Percentiles rank a stretch among this genome's conserved stretches.
Conservation (phyloP, 1,284 basidiomycete species). For the Microbotryum silenes-acaulis region DNA sequence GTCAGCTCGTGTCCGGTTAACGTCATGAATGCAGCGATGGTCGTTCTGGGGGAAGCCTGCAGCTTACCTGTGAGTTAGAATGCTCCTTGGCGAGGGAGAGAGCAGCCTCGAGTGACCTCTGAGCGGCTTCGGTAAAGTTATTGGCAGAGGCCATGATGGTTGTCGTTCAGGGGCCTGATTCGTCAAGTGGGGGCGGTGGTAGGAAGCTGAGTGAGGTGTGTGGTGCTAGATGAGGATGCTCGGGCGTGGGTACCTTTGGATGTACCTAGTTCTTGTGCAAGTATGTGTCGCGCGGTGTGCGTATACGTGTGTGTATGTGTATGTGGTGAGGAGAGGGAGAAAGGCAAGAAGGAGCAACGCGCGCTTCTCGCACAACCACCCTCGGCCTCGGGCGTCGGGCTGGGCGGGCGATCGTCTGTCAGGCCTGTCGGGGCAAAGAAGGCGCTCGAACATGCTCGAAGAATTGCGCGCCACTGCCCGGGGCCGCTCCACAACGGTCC, state of each 20-base stretch:
- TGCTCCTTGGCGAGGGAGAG: slow-evolving; percentile 75
- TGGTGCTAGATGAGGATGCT: not conserved
- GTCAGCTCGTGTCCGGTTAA: not conserved
- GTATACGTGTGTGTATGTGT: not conserved
- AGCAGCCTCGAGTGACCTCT: slow-evolving; percentile 57
- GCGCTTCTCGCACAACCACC: too few species aligned
- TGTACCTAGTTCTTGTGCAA: not conserved
- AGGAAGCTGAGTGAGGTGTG: not conserved
- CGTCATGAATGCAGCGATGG: not conserved
- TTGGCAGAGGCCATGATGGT: not conserved
- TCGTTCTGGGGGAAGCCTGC: not conserved
- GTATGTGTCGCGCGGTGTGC: not conserved
- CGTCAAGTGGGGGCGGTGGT: not conserved
- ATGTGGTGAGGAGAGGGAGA: too few species aligned
- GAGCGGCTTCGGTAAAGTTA: slow-evolving; percentile 73
- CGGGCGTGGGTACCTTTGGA: not conserved
- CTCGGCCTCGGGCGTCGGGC: too few species aligned
- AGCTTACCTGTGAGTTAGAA: slow-evolving; percentile 63
- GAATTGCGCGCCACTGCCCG: too few species aligned
- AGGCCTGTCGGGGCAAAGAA: too few species aligned
- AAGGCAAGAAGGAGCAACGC: too few species aligned
- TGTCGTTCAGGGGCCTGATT: not conserved
- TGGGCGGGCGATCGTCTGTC: too few species aligned
- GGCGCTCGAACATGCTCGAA: too few species aligned
- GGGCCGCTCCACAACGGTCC: too few species aligned